Evolutionary conservation across 495 filamentous ascomycete species (phyloP).

Genomic region (Cladorrhinum samala): DNA sequence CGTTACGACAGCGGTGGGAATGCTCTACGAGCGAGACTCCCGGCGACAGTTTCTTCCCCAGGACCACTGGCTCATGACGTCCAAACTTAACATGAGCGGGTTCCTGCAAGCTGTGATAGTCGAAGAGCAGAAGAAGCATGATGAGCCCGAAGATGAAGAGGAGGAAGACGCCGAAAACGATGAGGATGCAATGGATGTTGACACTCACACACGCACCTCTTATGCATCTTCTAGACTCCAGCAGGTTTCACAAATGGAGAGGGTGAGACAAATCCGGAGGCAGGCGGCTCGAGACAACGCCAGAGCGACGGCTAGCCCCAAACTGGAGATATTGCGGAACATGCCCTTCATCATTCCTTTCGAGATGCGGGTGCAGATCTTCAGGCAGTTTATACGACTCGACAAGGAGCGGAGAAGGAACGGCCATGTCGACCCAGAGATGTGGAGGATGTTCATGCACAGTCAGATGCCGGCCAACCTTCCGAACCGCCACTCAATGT

Average conservation of each 20-base stretch:
- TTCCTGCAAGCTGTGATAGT: slow-evolving; percentile 82
- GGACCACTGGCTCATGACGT: slow-evolving; percentile 92
- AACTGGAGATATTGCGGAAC: slow-evolving; percentile 84
- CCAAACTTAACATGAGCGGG: slow-evolving; percentile 77
- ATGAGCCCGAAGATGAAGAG: slow-evolving; percentile 46
- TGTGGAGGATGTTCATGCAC: slow-evolving; percentile 64
- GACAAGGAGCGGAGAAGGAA: slow-evolving; percentile 74
- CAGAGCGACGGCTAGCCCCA: slow-evolving; percentile 69
- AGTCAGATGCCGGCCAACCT: slow-evolving; percentile 29
- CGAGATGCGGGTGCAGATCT: slow-evolving; percentile 83
- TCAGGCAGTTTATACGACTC: slow-evolving; percentile 79
- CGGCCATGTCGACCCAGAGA: slow-evolving; percentile 71
- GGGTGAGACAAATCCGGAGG: slow-evolving; percentile 53
- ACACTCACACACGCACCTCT: slow-evolving; percentile 29
- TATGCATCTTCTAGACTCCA: slow-evolving; percentile 24
- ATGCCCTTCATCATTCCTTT: slow-evolving; percentile 99
- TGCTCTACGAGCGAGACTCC: slow-evolving; percentile 93
- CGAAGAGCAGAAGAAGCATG: slow-evolving; percentile 52
- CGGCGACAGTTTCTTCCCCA: slow-evolving; percentile 73
- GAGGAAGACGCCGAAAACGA: slow-evolving; percentile 35
- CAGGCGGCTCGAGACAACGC: slow-evolving; percentile 59
- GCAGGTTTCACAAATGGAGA: slow-evolving; percentile 34
- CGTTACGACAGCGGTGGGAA: slow-evolving; percentile 74
- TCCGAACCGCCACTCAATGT: slow-evolving; percentile 15
- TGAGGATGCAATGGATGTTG: slow-evolving; percentile 31